Evolutionary conservation across 2,329 filamentous ascomycete genomes (phyloP).

Genomic region (Penicillium sp.): DNA sequence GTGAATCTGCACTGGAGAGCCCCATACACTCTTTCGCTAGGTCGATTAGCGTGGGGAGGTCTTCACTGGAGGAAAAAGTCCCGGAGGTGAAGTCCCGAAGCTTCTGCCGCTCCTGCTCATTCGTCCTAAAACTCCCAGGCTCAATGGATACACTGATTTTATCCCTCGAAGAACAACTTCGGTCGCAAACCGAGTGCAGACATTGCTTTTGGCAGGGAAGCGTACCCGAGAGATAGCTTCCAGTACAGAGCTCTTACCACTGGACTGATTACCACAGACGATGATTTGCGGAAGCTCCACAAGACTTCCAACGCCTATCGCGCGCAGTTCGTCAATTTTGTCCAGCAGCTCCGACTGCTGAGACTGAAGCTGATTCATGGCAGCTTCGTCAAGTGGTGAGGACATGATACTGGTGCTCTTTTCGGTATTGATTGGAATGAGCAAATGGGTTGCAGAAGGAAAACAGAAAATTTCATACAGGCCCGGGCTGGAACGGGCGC

Average conservation of each 20-base stretch:
- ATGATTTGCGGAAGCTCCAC: constrained; percentile 57
- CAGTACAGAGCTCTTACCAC: constrained; percentile 65
- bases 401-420: background rate
- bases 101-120: constrained; percentile 6
- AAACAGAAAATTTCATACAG: too few species aligned
- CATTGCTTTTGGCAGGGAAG: constrained; percentile 56
- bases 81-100: constrained; percentile 8
- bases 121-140: constrained; percentile 24
- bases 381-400: background rate
- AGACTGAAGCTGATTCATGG: constrained; percentile 4
- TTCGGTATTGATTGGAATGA: too few species aligned
- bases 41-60: constrained; percentile 52
- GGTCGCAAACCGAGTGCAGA: constrained; percentile 63
- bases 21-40: constrained; percentile 56
- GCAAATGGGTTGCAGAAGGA: too few species aligned
- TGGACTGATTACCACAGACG: constrained; percentile 61
- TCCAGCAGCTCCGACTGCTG: constrained; percentile 46
- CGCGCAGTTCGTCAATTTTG: constrained; percentile 54
- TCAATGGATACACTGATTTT: constrained; percentile 49
- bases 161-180: constrained; percentile 54
- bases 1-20: constrained; percentile 24
- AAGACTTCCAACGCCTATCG: constrained; percentile 50
- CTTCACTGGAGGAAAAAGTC: constrained; percentile 16
- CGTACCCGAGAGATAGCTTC: constrained; percentile 63
- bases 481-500: too few species aligned